Evolutionary conservation across 441 rosid genomes (phyloP).

Genomic region (Daphne laureola): DNA sequence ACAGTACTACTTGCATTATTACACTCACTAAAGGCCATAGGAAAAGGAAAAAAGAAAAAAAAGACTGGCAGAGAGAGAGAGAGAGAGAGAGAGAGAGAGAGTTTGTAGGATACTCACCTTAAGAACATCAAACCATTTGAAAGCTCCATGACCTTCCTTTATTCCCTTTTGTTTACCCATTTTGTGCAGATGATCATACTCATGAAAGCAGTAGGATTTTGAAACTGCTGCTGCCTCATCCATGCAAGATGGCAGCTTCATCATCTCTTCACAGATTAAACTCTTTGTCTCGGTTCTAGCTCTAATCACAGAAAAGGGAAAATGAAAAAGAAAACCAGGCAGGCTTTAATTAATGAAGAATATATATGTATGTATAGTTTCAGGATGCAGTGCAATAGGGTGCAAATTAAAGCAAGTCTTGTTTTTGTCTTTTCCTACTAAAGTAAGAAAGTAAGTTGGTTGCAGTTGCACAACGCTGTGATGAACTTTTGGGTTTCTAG

Average conservation of each 20-base stretch:
- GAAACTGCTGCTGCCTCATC: slow-evolving; percentile 31
- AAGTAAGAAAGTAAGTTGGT: slow-evolving; percentile 10
- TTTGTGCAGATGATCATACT: slow-evolving; percentile 24
- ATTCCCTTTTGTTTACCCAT: slow-evolving; percentile 20
- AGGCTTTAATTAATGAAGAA: slow-evolving; percentile 12
- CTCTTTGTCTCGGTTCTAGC: slow-evolving; percentile 48
- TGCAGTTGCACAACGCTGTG: slow-evolving; percentile 11
- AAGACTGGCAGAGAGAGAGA: neutral
- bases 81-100: neutral
- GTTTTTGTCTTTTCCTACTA: slow-evolving; percentile 14
- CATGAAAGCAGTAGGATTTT: slow-evolving; percentile 35
- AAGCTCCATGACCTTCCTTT: slow-evolving; percentile 24
- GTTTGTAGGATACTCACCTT: slow-evolving; percentile 22
- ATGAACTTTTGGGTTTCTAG: slow-evolving; percentile 8
- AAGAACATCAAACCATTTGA: slow-evolving; percentile 37
- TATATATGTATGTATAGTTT: too few relatives aligned
- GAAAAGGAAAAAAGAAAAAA: slow-evolving; percentile 5
- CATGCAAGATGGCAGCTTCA: slow-evolving; percentile 36
- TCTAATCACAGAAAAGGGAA: slow-evolving; percentile 19
- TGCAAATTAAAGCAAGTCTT: slow-evolving; percentile 16
- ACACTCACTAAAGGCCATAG: slow-evolving; percentile 29
- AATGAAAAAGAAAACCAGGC: slow-evolving; percentile 12
- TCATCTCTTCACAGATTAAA: slow-evolving; percentile 32
- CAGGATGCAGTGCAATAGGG: slow-evolving; percentile 11
- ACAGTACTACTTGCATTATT: slow-evolving; percentile 18